These are phyloP conservation scores for Penicillium flavigenum DNA, from an alignment of 495 filamentous ascomycete species.

Conservation along the genomic window DNA sequence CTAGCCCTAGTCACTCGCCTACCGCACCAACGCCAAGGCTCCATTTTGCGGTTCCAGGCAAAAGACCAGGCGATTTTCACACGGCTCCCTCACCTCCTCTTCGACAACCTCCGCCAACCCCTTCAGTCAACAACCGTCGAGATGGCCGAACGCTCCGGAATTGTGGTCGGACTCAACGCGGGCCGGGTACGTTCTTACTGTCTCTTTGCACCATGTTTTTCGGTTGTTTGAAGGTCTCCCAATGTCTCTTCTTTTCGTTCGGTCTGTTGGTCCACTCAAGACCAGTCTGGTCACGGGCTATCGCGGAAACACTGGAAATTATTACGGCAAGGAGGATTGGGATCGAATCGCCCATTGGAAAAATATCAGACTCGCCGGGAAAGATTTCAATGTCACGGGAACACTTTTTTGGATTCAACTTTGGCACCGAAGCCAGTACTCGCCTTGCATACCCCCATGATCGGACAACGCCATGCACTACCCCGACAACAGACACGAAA, in stretches of 20 bases:
- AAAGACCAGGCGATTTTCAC: slow-evolving; percentile 40
- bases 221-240: slow-evolving; percentile 12
- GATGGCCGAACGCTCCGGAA: slow-evolving; percentile 71
- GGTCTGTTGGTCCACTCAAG: slow-evolving; percentile 16
- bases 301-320: slow-evolving; percentile 11
- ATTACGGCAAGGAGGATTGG: background rate
- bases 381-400: slow-evolving; percentile 4
- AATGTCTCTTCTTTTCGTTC: slow-evolving; percentile 23
- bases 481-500: slow-evolving; percentile 6
- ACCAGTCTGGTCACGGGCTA: slow-evolving; percentile 20
- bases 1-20: slow-evolving; percentile 36
- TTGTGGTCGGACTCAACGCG: slow-evolving; percentile 80
- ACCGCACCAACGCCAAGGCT: slow-evolving; percentile 39
- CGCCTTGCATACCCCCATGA: slow-evolving; percentile 10
- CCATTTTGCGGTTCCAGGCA: slow-evolving; percentile 33
- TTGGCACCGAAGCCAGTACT: slow-evolving; percentile 14
- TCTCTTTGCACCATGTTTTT: slow-evolving; percentile 15
- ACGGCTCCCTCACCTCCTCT: slow-evolving; percentile 36
- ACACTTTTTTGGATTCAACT: slow-evolving; percentile 4
- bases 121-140: slow-evolving; percentile 45
- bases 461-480: slow-evolving; percentile 1
- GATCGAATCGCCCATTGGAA: slow-evolving; percentile 2
- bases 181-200: slow-evolving; percentile 70
- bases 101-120: slow-evolving; percentile 50
- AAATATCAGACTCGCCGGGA: slow-evolving; percentile 4